Evolutionary conservation across 2,329 filamentous ascomycete species (phyloP).

Genomic region (Ophiostoma perfectum): DNA sequence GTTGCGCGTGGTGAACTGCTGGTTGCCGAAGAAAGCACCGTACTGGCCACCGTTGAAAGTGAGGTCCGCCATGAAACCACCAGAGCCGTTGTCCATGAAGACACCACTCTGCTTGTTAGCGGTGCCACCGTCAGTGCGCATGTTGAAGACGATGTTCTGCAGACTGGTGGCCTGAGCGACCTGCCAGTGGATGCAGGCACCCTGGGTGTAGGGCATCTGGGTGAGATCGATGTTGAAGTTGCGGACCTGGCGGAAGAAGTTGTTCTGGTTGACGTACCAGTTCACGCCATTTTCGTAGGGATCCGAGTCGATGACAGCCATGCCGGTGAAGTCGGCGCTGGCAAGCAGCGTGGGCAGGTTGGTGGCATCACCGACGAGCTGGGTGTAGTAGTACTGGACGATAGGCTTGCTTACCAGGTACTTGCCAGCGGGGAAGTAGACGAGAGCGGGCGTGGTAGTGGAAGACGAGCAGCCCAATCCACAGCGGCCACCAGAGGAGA

Average conservation of each 20-base stretch:
- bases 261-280: slow-evolving; percentile 76
- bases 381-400: slow-evolving; percentile 85
- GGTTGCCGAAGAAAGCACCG: slow-evolving; percentile 75
- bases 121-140: slow-evolving; percentile 59
- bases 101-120: slow-evolving; percentile 68
- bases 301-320: slow-evolving; percentile 79
- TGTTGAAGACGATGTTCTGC: slow-evolving; percentile 77
- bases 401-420: slow-evolving; percentile 78
- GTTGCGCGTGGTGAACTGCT: slow-evolving; percentile 84
- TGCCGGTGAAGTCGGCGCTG: slow-evolving; percentile 65
- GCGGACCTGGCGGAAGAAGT: slow-evolving; percentile 77
- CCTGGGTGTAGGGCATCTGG: slow-evolving; percentile 52
- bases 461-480: slow-evolving; percentile 75
- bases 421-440: slow-evolving; percentile 87
- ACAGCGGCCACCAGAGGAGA: slow-evolving; percentile 73
- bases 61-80: slow-evolving; percentile 77
- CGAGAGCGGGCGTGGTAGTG: slow-evolving; percentile 75
- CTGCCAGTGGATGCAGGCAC: slow-evolving; percentile 77
- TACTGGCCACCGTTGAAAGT: slow-evolving; percentile 76
- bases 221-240: slow-evolving; percentile 77
- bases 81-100: slow-evolving; percentile 80
- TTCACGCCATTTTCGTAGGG: slow-evolving; percentile 68
- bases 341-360: slow-evolving; percentile 71
- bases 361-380: slow-evolving; percentile 77
- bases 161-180: slow-evolving; percentile 76